Base-by-base conservation (phyloP, 192 early-diverging fungal genomes). In the Endogone sp. region DNA sequence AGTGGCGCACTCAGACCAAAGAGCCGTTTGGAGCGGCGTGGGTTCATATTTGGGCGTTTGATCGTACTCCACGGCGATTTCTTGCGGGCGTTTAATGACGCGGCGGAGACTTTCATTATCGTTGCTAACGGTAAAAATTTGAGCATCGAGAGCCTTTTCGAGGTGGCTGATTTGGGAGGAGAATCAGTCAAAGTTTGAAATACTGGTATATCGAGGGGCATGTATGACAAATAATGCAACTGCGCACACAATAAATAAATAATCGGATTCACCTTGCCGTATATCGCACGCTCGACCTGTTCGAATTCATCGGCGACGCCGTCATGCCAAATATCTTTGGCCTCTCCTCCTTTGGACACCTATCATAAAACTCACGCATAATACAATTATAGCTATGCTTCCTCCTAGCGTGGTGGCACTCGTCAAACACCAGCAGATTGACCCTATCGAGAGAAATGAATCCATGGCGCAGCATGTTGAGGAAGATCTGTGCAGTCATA, bases 241-340 rank as follows among this genome's bases (percentile, higher is more conserved):
- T 0, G n/a, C n/a, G n/a, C n/a, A n/a, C n/a, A n/a, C n/a, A n/a
- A n/a, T n/a, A n/a, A 10, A 21, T 22, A 55, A 66, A 26, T 31
- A 2, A 68, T n/a, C 3, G 16, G 8, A 29, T 64, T 63, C 67
- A 72, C 73, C 56, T 59, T 20, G 65, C 49, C 56, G 55, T 67
- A 25, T 64, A 24, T 22, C 55, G 22, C 3, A 71, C 65, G 28
- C 49, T 56, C 0, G 64, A 10, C 30, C 61, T 71, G n/a, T n/a
- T n/a, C 3, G 74, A 67, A 27, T 79, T 70, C 16, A 90, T 82
- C 11, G 94, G 94, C n/a, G 96, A 98, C 4, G 95, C 95, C 0
- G 95, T 96, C 90, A 97, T 93, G 2, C 94, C 93, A 81, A 98
- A 93, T 0, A 98, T 84, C 55, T 88, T 89, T 11, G 96, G 96